phyloP scores from a whole-genome alignment of 1,284 basidiomycete genomes.

The Ustilago vetiveriae region DNA sequence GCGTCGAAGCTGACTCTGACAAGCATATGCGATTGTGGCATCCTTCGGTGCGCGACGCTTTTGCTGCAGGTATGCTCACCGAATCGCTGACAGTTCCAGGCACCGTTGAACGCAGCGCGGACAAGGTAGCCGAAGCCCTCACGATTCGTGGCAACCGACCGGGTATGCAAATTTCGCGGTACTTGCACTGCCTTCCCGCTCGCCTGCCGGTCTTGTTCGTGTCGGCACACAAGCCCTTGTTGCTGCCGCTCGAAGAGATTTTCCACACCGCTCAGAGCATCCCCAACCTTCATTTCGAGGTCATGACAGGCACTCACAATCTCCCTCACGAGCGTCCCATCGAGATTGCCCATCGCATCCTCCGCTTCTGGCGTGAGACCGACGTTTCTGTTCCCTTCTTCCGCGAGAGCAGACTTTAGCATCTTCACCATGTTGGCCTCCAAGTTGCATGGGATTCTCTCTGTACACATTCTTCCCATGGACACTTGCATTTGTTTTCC shows the following conservation, averaged over 20 bases:
- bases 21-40: slow-evolving; percentile 44
- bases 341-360: slow-evolving; percentile 40
- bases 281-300: slow-evolving; percentile 42
- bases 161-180: slow-evolving; percentile 33
- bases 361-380: slow-evolving; percentile 45
- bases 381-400: slow-evolving; percentile 27
- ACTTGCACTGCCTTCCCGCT: slow-evolving; percentile 38
- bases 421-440: background rate
- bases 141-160: slow-evolving; percentile 42
- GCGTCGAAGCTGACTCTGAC: slow-evolving; percentile 27
- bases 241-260: slow-evolving; percentile 38
- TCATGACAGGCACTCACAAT: slow-evolving; percentile 45
- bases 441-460: background rate
- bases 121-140: slow-evolving; percentile 42
- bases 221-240: slow-evolving; percentile 40
- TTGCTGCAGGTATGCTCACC: slow-evolving; percentile 35
- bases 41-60: slow-evolving; percentile 33
- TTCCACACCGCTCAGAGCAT: slow-evolving; percentile 39
- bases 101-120: slow-evolving; percentile 36
- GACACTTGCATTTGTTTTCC: no score
- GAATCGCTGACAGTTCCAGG: slow-evolving; percentile 29
- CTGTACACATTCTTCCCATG: background rate
- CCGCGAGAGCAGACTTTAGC: slow-evolving; percentile 40
- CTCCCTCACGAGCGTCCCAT: slow-evolving; percentile 41
- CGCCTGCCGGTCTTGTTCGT: slow-evolving; percentile 34